phyloP scores from a whole-genome alignment of 1,284 basidiomycete species.

The Ceratobasidium sp. region DNA sequence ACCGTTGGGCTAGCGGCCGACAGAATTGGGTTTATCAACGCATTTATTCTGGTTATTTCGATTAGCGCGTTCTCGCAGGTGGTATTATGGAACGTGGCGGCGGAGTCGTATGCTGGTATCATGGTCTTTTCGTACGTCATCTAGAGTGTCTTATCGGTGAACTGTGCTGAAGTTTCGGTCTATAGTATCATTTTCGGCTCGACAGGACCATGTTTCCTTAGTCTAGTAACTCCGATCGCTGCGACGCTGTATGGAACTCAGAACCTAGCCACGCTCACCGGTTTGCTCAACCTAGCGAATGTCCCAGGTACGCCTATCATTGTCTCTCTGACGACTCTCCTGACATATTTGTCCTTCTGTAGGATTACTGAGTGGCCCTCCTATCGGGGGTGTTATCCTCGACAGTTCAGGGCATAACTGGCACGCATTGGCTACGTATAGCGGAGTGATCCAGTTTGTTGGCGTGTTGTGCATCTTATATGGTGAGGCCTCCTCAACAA shows the following conservation, averaged over 20 bases:
- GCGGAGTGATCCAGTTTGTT: constrained; percentile 31
- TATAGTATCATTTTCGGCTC: constrained; percentile 34
- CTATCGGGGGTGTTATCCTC: constrained; percentile 50
- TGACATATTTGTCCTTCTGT: neutral
- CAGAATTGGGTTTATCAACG: constrained; percentile 50
- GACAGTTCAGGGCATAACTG: constrained; percentile 47
- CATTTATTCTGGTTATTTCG: constrained; percentile 49
- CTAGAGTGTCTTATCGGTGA: neutral
- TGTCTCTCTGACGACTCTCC: neutral
- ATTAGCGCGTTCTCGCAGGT: constrained; percentile 50
- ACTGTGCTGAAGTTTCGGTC: neutral
- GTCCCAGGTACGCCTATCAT: constrained; percentile 45
- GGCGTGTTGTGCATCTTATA: constrained; percentile 42
- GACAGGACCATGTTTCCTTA: constrained; percentile 49
- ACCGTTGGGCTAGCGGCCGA: constrained; percentile 50
- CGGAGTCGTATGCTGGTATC: constrained; percentile 45
- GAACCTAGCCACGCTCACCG: constrained; percentile 50
- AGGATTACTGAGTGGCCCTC: constrained; percentile 48
- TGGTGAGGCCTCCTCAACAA: constrained; percentile 16
- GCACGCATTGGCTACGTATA: constrained; percentile 47
- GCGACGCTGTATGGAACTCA: constrained; percentile 50
- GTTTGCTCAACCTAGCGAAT: constrained; percentile 49
- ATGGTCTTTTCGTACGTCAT: constrained; percentile 49
- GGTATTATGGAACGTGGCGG: constrained; percentile 51
- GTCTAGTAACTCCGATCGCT: constrained; percentile 49